Evolutionary conservation across 495 filamentous ascomycete species (phyloP), one percentile per base, ranked within the genome.

Genomic region (Podospora australis): DNA sequence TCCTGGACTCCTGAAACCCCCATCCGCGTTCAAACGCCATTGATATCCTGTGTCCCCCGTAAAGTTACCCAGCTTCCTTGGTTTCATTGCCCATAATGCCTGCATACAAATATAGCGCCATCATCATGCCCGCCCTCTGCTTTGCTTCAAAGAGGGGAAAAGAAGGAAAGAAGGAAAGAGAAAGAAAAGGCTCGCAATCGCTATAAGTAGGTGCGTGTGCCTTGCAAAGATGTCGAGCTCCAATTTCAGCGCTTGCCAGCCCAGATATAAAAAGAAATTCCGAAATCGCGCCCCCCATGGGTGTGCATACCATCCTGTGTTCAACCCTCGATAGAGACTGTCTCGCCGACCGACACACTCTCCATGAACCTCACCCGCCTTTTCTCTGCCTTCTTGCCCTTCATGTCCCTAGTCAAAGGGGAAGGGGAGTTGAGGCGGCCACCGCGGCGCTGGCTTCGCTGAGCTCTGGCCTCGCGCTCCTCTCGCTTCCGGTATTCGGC

Each of bases 401-500:
- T 58, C 32, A 46, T 23, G 5, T 23, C 36, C 36, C 47, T 45
- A 5, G 44, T 55, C 10, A 46, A 35, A 6, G 24, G 24, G 23
- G 16, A 25, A 11, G 51, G 38, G 24, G 42, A 49, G 4, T 56
- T 54, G 25, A 52, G 58, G 5, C 42, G 77, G 53, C 78, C 67
- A 32, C 86, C 23, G 9, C 20, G 1, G n/a, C 40, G 72, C 60
- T 87, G 80, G 49, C 73, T 84, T 57, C 90, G 71, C 57, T 73
- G 82, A 35, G 86, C 80, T 29, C 90, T 75, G 17, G 90, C 90
- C 65, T 97, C 91, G 41, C 81, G 73, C 49, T 87, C 84, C 64
- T 95, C 90, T 2, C 91, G 74, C 46, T 75, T 82, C 59, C 78
- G 81, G 74, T 91, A 97, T 40, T 95, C 88, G 40, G 79, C 77